Base-by-base conservation (phyloP, 495 filamentous ascomycete genomes). In the Ascodesmis nigricans region DNA sequence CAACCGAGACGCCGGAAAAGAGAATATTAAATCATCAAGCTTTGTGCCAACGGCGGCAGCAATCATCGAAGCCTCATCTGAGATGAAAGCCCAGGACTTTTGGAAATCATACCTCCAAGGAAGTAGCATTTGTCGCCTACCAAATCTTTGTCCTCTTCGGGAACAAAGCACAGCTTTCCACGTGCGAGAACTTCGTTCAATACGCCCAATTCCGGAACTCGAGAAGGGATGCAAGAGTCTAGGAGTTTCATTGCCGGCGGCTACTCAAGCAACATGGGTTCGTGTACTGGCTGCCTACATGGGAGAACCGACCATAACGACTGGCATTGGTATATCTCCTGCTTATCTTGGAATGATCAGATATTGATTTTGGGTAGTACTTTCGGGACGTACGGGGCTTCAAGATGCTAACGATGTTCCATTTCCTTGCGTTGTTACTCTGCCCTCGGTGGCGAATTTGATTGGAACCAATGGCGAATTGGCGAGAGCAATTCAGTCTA, bases 181-280 rank as follows among this genome's bases (percentile, higher is more conserved):
- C 31, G 55, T 58, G 1, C 42, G 53, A 21, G 60, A 59, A 2
- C 46, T 54, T n/a, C 37, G 26, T 1, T 69, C 58, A 26, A 44
- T 50, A 4, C 38, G 52, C 20, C 38, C 55, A 1, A 36, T 61
- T 7, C 41, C 46, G 0, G 41, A 53, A 1, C 54, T 84, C 4
- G 67, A 77, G 45, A 41, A 47, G 13, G 54, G 45, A 10, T 72
- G 71, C 21, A 56, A 56, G 27, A 38, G 54, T 5, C 44, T 60
- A 0, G 64, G 65, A n/a, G 58, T 74, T n/a, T 74, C 77, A 0
- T 34, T 83, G 19, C 75, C 80, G 46, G 70, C 67, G 8, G 65
- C 66, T 15, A 63, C 72, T 0, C 75, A 84, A 48, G 72, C 67
- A n/a, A 65, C 75, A 19, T 87, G 78, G 78, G 62, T 67, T 1